phyloP scores from a whole-genome alignment of 2,329 filamentous ascomycete genomes.

The Emmonsiellopsis sp. region DNA sequence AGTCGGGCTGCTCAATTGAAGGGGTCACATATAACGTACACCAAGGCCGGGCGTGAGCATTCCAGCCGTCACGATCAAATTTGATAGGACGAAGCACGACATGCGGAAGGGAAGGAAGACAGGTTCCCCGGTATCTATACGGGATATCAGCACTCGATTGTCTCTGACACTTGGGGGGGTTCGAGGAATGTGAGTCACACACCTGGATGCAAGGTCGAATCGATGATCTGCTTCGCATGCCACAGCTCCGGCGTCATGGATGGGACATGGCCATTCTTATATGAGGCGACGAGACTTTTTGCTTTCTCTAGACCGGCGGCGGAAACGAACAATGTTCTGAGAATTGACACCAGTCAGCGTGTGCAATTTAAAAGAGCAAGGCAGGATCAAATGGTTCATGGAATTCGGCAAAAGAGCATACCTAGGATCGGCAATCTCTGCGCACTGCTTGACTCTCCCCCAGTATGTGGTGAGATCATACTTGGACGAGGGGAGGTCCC shows the following conservation, averaged over 20 bases:
- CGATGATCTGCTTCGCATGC: slow-evolving; percentile 93
- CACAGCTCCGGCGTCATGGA: slow-evolving; percentile 86
- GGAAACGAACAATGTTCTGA: slow-evolving; percentile 77
- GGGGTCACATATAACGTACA: slow-evolving; percentile 35
- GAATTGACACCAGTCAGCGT: not conserved
- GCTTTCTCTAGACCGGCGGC: slow-evolving; percentile 70
- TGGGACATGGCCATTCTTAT: slow-evolving; percentile 70
- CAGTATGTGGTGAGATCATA: slow-evolving; percentile 91
- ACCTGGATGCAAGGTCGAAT: slow-evolving; percentile 94
- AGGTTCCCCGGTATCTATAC: slow-evolving; percentile 75
- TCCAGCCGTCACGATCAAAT: slow-evolving; percentile 86
- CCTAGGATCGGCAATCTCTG: slow-evolving; percentile 89
- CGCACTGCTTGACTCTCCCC: slow-evolving; percentile 84
- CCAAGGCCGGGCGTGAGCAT: slow-evolving; percentile 88
- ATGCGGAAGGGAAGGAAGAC: slow-evolving; percentile 95
- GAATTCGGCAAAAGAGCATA: slow-evolving; percentile 42
- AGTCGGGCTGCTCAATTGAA: not conserved
- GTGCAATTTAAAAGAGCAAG: not conserved
- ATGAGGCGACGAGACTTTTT: slow-evolving; percentile 69
- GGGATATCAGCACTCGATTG: not conserved
- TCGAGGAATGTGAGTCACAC: slow-evolving; percentile 22
- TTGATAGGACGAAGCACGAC: slow-evolving; percentile 90
- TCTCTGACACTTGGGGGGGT: not conserved
- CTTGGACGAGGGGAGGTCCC: slow-evolving; percentile 82
- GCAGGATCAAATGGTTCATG: not conserved